Evolutionary conservation across 2,329 filamentous ascomycete species (phyloP).

Genomic region (Ploettnerulaceae sp.): DNA sequence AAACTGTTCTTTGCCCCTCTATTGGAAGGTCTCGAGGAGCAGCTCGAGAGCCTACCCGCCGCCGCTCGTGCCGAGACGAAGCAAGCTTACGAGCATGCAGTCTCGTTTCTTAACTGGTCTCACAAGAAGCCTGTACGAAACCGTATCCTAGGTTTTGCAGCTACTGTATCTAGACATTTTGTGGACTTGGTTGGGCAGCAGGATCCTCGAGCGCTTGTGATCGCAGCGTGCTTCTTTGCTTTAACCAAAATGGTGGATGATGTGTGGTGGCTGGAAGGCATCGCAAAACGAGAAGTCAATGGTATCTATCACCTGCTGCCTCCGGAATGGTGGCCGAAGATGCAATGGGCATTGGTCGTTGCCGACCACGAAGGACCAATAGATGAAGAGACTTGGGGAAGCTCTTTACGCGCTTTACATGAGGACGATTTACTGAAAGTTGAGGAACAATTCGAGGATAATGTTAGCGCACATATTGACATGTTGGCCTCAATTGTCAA

Average conservation of each 20-base stretch:
- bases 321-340: slow-evolving; percentile 30
- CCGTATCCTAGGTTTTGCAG: slow-evolving; percentile 58
- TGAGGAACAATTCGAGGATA: slow-evolving; percentile 12
- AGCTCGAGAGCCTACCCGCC: slow-evolving; percentile 39
- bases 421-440: background rate
- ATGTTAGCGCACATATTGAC: slow-evolving; percentile 27
- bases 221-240: slow-evolving; percentile 31
- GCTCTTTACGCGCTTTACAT: background rate
- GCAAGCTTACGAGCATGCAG: slow-evolving; percentile 58
- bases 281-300: slow-evolving; percentile 60
- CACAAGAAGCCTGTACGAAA: slow-evolving; percentile 55
- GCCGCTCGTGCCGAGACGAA: slow-evolving; percentile 34
- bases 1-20: slow-evolving; percentile 57
- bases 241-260: slow-evolving; percentile 29
- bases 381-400: slow-evolving; percentile 31
- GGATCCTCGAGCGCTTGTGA: slow-evolving; percentile 38
- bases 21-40: slow-evolving; percentile 52
- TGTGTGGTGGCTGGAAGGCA: slow-evolving; percentile 65
- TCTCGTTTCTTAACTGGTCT: slow-evolving; percentile 63
- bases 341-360: slow-evolving; percentile 32
- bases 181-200: slow-evolving; percentile 55
- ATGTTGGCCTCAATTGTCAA: slow-evolving; percentile 27
- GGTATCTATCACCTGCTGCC: slow-evolving; percentile 38
- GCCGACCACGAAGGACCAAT: slow-evolving; percentile 29
- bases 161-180: slow-evolving; percentile 57